Percentiles rank a stretch among this genome's conserved stretches.
phyloP scores from a whole-genome alignment of 1,139 yeast genomes.

The Blastobotrys apis region DNA sequence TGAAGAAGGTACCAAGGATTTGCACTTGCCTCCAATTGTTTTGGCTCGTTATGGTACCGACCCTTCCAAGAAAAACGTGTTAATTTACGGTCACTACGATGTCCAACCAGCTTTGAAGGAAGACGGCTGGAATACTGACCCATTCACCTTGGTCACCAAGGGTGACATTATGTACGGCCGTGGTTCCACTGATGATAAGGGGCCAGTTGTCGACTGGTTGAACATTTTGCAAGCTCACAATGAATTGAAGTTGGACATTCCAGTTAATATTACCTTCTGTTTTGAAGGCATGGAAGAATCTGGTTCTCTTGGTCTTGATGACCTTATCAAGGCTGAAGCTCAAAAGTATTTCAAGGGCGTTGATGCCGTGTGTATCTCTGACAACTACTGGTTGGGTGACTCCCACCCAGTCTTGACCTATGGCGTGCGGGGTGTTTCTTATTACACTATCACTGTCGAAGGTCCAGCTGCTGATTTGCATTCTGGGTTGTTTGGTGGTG shows the following conservation, averaged over 20 bases:
- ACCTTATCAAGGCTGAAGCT: constrained; percentile 74
- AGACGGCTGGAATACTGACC: constrained; percentile 96
- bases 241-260: constrained; percentile 78
- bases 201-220: constrained; percentile 97
- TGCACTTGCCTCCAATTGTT: constrained; percentile 88
- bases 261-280: constrained; percentile 87
- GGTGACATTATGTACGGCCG: constrained; percentile 76
- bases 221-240: constrained; percentile 88
- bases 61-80: constrained; percentile 74
- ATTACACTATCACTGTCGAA: constrained; percentile 72
- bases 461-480: constrained; percentile 98
- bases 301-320: constrained; percentile 90
- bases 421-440: constrained; percentile 95
- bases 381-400: constrained; percentile 98
- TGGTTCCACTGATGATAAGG: constrained; percentile 97
- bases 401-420: constrained; percentile 94
- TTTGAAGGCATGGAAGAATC: constrained; percentile 99
- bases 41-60: constrained; percentile 82
- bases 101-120: constrained; percentile 92
- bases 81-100: constrained; percentile 95
- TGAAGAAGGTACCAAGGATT: constrained; percentile 71
- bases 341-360: constrained; percentile 74
- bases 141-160: constrained; percentile 65
- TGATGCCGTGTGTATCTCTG: constrained; percentile 93
- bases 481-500: constrained; percentile 96